Base-by-base conservation (phyloP, 176 grass and related monocot species). In the maize (Zea mays) region DNA sequence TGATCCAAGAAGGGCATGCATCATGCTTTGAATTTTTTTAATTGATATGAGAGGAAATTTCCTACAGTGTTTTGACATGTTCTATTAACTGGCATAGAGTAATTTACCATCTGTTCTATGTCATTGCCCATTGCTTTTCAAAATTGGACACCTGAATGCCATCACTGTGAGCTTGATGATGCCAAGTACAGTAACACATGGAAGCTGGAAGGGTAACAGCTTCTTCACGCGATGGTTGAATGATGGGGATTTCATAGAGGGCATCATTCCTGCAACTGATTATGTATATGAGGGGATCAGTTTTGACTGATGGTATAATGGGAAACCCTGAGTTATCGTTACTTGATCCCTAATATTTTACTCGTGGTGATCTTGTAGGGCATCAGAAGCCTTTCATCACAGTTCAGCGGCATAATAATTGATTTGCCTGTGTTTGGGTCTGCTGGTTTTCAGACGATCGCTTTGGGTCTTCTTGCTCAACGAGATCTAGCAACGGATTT, bases 351-450 rank as follows among this genome's bases (percentile, higher is more conserved):
- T 27, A 27, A 27, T 27, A 27, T 49, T 71, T 71, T 49, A 10
- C 43, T 17, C 4, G 9, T 49, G 8, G 7, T 64, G 47, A 11
- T 63, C 27, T 63, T 76, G 58, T 8, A 76, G 59, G 59, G 21
- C 43, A 64, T 77, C 8, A 3, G 69, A 54, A 54, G 48, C 48
- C 33, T 37, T 54, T 52, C 59, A 36, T 50, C 20, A 37, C 4
- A 49, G 74, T 77, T 62, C 21, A 37, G 33, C 59, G 11, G 36
- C 74, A 12, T 13, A 64, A 77, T 77, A 76, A 76, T 62, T 47
- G 16, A 62, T 1, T 9, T 1, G 12, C 13, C 6, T 49, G 46
- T 71, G 46, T 49, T 39, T 52, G 27, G 27, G 1, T 27, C 27
- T 27, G 27, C 27, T 27, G 62, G 7, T 14, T 35, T 41, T 8